These are phyloP conservation scores for Tulasnella sp. DNA, from an alignment of 768 basidiomycete genomes.

Conservation along the genomic window DNA sequence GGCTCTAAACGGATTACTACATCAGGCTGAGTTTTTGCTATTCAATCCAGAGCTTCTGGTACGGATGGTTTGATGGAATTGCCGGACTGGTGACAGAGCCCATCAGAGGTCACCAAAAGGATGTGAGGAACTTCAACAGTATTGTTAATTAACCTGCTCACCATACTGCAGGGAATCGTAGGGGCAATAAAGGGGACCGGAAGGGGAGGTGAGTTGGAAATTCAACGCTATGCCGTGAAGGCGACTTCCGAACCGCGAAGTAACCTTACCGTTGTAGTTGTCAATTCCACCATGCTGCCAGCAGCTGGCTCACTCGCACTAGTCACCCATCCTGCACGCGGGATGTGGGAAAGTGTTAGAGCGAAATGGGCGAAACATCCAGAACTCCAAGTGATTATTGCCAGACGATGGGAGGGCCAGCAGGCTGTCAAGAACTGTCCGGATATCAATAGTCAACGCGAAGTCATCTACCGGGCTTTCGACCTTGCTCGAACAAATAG, in stretches of 20 bases:
- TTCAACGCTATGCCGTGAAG: too few species aligned
- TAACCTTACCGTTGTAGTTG: too few species aligned
- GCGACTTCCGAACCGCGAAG: too few species aligned
- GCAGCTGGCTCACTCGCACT: slow-evolving; percentile 24
- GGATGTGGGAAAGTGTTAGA: slow-evolving; percentile 30
- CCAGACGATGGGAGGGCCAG: slow-evolving; percentile 32
- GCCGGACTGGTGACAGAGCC: slow-evolving; percentile 32
- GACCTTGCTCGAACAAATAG: slow-evolving; percentile 25
- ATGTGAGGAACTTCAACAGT: slow-evolving; percentile 19
- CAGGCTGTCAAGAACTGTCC: slow-evolving; percentile 23
- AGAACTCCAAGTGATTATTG: slow-evolving; percentile 28
- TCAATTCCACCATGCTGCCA: slow-evolving; percentile 27
- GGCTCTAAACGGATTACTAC: too few species aligned
- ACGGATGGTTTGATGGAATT: slow-evolving; percentile 31
- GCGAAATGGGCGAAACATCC: slow-evolving; percentile 24
- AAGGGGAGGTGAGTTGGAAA: slow-evolving; percentile 27
- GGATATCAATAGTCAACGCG: slow-evolving; percentile 24
- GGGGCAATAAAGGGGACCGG: slow-evolving; percentile 29
- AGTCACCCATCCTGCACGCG: slow-evolving; percentile 26
- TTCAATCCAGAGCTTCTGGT: slow-evolving; percentile 7
- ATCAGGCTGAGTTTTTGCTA: too few species aligned
- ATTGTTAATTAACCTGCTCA: neutral
- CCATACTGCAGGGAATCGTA: slow-evolving; percentile 22
- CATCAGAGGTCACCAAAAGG: slow-evolving; percentile 28
- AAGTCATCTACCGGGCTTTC: slow-evolving; percentile 30